Evolutionary conservation across 805 yeast genomes (phyloP).

Genomic region (Groenewaldozyma salmanticensis): DNA sequence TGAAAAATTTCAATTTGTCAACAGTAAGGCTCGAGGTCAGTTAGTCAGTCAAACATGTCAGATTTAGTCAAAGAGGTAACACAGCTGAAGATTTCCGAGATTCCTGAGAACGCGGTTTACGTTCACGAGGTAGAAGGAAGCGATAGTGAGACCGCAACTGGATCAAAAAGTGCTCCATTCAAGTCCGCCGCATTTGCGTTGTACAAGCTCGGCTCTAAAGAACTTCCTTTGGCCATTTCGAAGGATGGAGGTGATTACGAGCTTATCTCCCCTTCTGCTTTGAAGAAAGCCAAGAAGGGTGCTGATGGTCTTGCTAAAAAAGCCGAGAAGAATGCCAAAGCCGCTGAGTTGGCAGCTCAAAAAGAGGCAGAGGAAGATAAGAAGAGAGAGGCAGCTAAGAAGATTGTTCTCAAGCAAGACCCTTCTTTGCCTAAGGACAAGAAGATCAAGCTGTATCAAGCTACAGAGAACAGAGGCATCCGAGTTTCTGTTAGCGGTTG

Average conservation of each 20-base stretch:
- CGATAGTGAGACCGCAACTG: constrained; percentile 50
- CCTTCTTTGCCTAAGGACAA: constrained; percentile 58
- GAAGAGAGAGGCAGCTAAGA: constrained; percentile 67
- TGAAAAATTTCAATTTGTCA: too few species aligned
- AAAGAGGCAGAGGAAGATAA: constrained; percentile 65
- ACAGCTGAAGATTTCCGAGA: neutral
- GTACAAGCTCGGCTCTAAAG: constrained; percentile 36
- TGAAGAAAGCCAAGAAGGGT: constrained; percentile 94
- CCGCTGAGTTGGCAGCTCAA: constrained; percentile 42
- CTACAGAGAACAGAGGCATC: constrained; percentile 46
- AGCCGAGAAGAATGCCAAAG: constrained; percentile 51
- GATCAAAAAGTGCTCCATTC: constrained; percentile 62
- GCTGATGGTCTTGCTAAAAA: constrained; percentile 85
- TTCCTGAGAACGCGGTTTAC: constrained; percentile 32
- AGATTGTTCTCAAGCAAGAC: constrained; percentile 69
- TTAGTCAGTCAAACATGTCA: too few species aligned
- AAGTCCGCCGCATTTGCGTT: constrained; percentile 79
- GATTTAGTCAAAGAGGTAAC: neutral
- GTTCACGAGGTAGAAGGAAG: constrained; percentile 66
- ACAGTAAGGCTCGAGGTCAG: too few species aligned
- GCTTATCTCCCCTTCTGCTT: constrained; percentile 80
- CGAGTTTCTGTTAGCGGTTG: constrained; percentile 85
- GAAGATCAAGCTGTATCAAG: constrained; percentile 52
- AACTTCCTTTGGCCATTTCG: constrained; percentile 44
- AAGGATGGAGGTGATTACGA: constrained; percentile 49